Conservation (phyloP, 2,329 filamentous ascomycete species). For the Penicillium palitans region DNA sequence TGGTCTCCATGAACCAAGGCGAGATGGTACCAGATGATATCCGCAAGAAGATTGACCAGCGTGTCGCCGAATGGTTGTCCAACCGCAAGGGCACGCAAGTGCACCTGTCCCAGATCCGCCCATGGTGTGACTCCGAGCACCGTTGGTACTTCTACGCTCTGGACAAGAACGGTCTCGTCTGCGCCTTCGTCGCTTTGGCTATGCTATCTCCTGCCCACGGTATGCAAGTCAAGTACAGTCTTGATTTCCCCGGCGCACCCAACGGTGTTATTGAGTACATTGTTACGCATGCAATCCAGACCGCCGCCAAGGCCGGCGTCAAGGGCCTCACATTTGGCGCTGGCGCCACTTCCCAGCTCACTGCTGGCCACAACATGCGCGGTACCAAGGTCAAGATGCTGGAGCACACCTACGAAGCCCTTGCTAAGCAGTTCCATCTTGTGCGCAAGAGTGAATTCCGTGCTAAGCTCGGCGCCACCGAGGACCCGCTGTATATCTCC, state of each 20-base stretch:
- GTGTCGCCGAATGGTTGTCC: conserved; percentile 76
- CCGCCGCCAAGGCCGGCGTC: conserved; percentile 58
- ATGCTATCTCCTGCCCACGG: conserved; percentile 78
- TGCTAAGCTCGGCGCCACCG: conserved; percentile 81
- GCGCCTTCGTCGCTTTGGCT: conserved; percentile 77
- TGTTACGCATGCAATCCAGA: conserved; percentile 69
- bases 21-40: conserved; percentile 65
- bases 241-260: conserved; percentile 87
- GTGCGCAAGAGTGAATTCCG: conserved; percentile 85
- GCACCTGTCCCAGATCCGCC: conserved; percentile 83
- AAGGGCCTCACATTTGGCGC: conserved; percentile 81
- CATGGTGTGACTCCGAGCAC: conserved; percentile 81
- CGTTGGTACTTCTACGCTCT: conserved; percentile 82
- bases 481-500: conserved; percentile 84
- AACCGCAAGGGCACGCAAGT: conserved; percentile 82
- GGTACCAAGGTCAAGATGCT: conserved; percentile 79
- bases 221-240: conserved; percentile 94
- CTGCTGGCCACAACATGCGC: conserved; percentile 76
- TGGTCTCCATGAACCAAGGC: conserved; percentile 69
- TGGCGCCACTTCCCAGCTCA: conserved; percentile 72
- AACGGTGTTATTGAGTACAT: conserved; percentile 83
- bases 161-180: conserved; percentile 69
- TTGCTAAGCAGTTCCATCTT: conserved; percentile 78
- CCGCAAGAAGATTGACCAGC: conserved; percentile 66
- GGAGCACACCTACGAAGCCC: conserved; percentile 75